Base-by-base conservation (phyloP, 495 filamentous ascomycete genomes). In the Saxispiralis lemnorum region DNA sequence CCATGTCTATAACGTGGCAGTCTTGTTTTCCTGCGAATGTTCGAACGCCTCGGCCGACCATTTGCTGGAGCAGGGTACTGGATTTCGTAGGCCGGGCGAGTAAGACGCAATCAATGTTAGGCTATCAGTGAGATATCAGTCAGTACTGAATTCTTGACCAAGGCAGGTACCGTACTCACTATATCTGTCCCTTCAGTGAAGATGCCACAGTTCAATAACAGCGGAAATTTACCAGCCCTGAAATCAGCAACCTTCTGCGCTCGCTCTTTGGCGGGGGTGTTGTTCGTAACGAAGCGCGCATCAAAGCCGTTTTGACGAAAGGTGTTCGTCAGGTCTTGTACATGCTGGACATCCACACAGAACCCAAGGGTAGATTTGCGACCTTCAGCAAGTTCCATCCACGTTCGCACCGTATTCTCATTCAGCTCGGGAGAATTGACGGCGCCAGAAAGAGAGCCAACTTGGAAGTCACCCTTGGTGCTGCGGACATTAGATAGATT, bases 111-210 rank as follows among this genome's bases (percentile, higher is more conserved):
- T 99, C 89, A 45, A 96, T 83, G 56, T 96, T 96, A 3, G 89
- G 89, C 28, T 40, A 10, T 12, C 21, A 40, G 14, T 10, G 18
- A 21, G 6, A 19, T 17, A 4, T 35, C 12, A 6, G 34, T 35
- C 16, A 35, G 34, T 12, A 17, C 13, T 35, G 34, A 4, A 14
- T 4, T 14, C 6, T 35, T 3, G 34, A 4, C 13, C 13, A 13
- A 13, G 34, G n/a, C 13, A 17, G 12, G 3, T 14, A 4, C 16
- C n/a, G 4, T 6, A 13, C 38, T 28, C 30, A 40, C 38, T 14
- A 96, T 89, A 55, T 99, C 89, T 9, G 92, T 99, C 12, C 80
- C 88, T 64, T 99, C 89, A 2, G 88, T 96, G 51, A 94, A 95
- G 39, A 99, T 76, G 2, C 86, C 86, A 59, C 89, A 96, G 57